Evolutionary conservation across 139 green algal species (phyloP).

Genomic region (Chlamydomonas sphaeroides): DNA sequence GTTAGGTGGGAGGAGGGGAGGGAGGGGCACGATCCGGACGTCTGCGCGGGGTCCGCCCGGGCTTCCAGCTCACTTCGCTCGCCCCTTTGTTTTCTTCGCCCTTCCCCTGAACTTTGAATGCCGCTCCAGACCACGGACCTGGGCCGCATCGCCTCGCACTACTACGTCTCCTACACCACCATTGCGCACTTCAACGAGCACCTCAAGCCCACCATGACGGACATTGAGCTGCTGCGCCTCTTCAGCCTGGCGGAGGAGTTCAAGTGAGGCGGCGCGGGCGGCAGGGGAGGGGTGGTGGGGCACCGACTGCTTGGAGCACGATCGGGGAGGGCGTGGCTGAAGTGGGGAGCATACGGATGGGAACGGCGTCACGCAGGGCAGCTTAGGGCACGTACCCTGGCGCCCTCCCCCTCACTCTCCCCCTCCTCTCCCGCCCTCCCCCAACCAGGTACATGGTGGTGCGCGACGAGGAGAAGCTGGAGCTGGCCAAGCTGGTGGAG

Average conservation of each 20-base stretch:
- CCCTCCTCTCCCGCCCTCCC: background rate
- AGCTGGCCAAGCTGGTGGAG: constrained; percentile 98
- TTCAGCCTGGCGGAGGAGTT: constrained; percentile 95
- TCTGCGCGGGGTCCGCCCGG: too few relatives aligned
- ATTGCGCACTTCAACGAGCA: constrained; percentile 97
- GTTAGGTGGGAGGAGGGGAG: too few relatives aligned
- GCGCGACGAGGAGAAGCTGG: constrained; percentile 98
- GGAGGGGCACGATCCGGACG: too few relatives aligned
- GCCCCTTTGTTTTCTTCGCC: too few relatives aligned
- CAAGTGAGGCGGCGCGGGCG: constrained; percentile 45
- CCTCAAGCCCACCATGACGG: constrained; percentile 95
- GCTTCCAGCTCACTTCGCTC: too few relatives aligned
- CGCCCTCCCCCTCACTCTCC: background rate
- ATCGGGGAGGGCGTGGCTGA: too few relatives aligned
- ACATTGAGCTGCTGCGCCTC: constrained; percentile 97
- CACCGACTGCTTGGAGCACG: too few relatives aligned
- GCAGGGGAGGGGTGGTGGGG: too few relatives aligned
- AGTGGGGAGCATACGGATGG: too few relatives aligned
- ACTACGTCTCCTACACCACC: constrained; percentile 96
- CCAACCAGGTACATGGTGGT: constrained; percentile 66
- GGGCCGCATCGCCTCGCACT: constrained; percentile 95
- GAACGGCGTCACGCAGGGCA: too few relatives aligned
- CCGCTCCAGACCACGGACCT: constrained; percentile 87
- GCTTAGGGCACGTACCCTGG: too few relatives aligned
- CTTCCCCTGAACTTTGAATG: too few relatives aligned